Evolutionary conservation across 2,329 filamentous ascomycete genomes (phyloP).

Genomic region (Cytospora schulzeri): DNA sequence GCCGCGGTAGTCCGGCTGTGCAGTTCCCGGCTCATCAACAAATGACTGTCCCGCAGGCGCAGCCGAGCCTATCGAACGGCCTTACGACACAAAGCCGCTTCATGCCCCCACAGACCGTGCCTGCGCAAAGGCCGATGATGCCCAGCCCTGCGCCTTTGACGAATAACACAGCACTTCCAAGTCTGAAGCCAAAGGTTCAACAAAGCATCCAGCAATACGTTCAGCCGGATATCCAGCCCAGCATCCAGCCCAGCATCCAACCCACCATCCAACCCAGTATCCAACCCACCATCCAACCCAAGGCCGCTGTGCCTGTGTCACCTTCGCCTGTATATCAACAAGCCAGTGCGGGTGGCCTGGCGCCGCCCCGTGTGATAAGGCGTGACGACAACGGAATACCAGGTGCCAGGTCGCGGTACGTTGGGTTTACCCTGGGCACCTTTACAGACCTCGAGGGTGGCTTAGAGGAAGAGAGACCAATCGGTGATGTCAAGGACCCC

Average conservation of each 20-base stretch:
- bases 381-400: conserved; percentile 21
- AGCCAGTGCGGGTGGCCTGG: conserved; percentile 6
- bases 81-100: conserved; percentile 21
- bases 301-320: neutral
- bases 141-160: conserved; percentile 1
- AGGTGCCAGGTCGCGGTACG: conserved; percentile 11
- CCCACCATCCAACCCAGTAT: neutral
- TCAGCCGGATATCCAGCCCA: conserved; percentile 1
- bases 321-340: conserved; percentile 4
- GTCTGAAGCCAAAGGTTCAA: conserved; percentile 6
- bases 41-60: conserved; percentile 1
- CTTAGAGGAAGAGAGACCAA: conserved; percentile 11
- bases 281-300: neutral
- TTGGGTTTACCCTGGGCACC: conserved; percentile 9
- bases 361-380: conserved; percentile 20
- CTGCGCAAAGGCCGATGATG: conserved; percentile 2
- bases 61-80: conserved; percentile 2
- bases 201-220: conserved; percentile 1
- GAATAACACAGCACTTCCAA: neutral
- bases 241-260: neutral
- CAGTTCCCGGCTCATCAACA: conserved; percentile 21
- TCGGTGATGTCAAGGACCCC: conserved; percentile 23
- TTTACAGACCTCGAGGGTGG: conserved; percentile 1
- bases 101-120: conserved; percentile 17
- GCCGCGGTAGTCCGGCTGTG: conserved; percentile 19